Percentiles rank a stretch among this genome's conserved stretches.
These are phyloP conservation scores for Fusarium sp. DNA, from an alignment of 2,329 filamentous ascomycete genomes.

Conservation along the genomic window DNA sequence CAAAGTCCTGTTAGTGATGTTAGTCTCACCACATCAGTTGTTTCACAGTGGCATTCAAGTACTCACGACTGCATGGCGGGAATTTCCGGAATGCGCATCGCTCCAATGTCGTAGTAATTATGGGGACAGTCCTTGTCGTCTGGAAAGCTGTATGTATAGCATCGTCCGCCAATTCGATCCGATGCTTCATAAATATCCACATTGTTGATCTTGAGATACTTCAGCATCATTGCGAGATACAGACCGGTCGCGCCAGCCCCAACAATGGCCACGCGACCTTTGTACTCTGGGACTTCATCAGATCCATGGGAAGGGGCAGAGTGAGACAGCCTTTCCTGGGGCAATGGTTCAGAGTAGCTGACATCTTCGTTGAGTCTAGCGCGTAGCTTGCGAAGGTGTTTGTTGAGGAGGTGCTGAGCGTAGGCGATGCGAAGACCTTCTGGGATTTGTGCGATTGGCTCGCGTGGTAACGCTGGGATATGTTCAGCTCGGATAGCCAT, in stretches of 20 bases:
- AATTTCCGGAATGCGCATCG: slow-evolving; percentile 32
- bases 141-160: slow-evolving; percentile 4
- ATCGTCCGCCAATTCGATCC: slow-evolving; percentile 9
- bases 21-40: fast-evolving
- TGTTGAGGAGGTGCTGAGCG: slow-evolving; percentile 1
- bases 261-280: slow-evolving; percentile 23
- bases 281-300: neutral
- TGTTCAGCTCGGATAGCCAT: slow-evolving; percentile 18
- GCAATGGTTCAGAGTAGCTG: neutral
- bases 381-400: neutral
- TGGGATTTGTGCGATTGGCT: neutral
- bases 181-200: slow-evolving; percentile 33
- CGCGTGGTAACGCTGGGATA: neutral
- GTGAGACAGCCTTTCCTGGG: fast-evolving
- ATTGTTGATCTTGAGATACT: slow-evolving; percentile 13
- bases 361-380: neutral
- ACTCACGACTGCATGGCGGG: slow-evolving; percentile 23
- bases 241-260: slow-evolving; percentile 25
- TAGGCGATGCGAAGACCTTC: slow-evolving; percentile 2
- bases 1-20: neutral
- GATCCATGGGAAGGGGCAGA: neutral
- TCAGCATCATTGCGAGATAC: slow-evolving; percentile 33
- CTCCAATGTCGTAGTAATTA: slow-evolving; percentile 33
- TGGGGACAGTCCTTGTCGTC: slow-evolving; percentile 10
- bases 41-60: fast-evolving